A percentile compares a stretch with the other conserved stretches of the same genome.
Evolutionary conservation across 108 stramenopile species (phyloP).

Genomic region (Nannochloropsis oceanica): DNA sequence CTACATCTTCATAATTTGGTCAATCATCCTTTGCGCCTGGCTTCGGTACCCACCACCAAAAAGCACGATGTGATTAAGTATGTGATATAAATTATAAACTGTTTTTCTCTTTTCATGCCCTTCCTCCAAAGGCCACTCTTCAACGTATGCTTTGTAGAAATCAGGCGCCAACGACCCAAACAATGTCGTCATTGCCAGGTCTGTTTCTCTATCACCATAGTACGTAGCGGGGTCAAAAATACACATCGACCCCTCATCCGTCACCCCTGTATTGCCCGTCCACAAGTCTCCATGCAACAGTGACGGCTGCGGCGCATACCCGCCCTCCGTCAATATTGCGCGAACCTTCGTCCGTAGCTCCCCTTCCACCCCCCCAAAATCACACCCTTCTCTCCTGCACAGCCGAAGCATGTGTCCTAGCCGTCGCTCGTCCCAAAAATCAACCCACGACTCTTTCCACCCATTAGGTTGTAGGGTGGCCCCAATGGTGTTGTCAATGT

Average conservation of each 20-base stretch:
- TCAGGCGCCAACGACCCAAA: constrained; percentile 49
- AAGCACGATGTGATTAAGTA: constrained; percentile 56
- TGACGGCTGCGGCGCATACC: constrained; percentile 44
- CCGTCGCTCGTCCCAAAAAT: constrained; percentile 58
- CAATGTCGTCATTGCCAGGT: constrained; percentile 52
- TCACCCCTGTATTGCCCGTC: constrained; percentile 58
- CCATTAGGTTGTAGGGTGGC: constrained; percentile 58
- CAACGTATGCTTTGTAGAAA: constrained; percentile 57
- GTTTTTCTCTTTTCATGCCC: constrained; percentile 35
- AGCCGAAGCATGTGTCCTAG: constrained; percentile 55
- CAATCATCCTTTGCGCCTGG: constrained; percentile 54
- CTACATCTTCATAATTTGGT: constrained; percentile 42
- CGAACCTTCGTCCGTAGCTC: constrained; percentile 17
- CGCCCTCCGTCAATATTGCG: not conserved
- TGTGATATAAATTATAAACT: constrained; percentile 59
- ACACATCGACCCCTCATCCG: constrained; percentile 38
- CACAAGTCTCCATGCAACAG: constrained; percentile 62
- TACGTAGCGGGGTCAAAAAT: constrained; percentile 69
- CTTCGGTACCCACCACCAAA: constrained; percentile 55
- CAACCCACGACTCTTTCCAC: constrained; percentile 55
- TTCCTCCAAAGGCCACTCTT: constrained; percentile 48
- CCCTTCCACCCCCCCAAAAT: not conserved
- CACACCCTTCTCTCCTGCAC: constrained; percentile 14
- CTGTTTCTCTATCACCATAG: constrained; percentile 64
- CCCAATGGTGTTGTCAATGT: constrained; percentile 60